Base-by-base conservation (phyloP, 352 stramenopile species). In the Phytophthora chlamydospora region DNA sequence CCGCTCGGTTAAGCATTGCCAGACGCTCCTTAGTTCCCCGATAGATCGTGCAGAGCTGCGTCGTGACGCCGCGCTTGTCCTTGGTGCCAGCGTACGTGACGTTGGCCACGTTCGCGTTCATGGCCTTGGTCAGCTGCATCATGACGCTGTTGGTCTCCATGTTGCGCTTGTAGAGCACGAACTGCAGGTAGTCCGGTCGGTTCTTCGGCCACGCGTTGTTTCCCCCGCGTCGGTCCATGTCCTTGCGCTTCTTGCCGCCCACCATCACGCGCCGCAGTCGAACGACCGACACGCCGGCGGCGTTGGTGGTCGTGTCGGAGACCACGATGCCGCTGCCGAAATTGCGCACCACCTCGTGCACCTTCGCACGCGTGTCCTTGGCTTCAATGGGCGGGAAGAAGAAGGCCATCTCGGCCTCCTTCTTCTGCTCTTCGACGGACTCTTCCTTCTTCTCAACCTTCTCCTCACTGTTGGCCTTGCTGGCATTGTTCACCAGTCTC, bases 151-250 rank as follows among this genome's bases (percentile, higher is more conserved):
- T 84, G 11, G 95, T 99, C 62, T 99, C 97, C 66, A 94, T 91
- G 79, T 99, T 99, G 72, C 97, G 92, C 66, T 98, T 98, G 84
- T 98, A 98, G 3, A 99, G 67, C 21, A 98, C 89, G 76, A 99
- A 99, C 59, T 90, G 80, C 32, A 98, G 71, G 70, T 91, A 99
- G 46, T 98, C 82, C 4, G 88, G 82, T 1, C 83, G 71, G 66
- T 90, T 83, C 52, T 78, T 71, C 27, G 85, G 79, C 83, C 86
- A 90, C 32, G 29, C 39, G 2, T 50, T 66, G 38, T 41, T 64
- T 16, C 31, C 39, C 29, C 63, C 67, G 6, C 86, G 77, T 42
- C 90, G 72, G 42, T 91, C 84, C 58, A 88, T 78, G 65, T 93
- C 84, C 55, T 92, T 92, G 5, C 84, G 78, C 72, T 97, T 97